Percentiles rank a stretch among this genome's conserved stretches.
Conservation (phyloP, 768 basidiomycete species). For the Mycena vitilis region DNA sequence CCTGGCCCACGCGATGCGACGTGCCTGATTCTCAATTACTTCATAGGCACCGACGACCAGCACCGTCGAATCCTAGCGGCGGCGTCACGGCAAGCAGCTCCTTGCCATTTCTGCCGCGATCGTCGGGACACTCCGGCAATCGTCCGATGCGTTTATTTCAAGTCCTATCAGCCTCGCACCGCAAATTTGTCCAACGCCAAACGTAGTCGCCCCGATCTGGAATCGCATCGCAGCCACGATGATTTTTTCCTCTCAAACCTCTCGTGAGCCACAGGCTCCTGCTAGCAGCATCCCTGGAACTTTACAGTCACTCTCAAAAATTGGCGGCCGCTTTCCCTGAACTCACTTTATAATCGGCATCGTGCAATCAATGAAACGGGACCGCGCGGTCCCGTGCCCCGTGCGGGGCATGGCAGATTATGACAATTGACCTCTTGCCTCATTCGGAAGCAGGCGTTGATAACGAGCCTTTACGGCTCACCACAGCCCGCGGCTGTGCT, state of each 20-base stretch:
- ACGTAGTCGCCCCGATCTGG: background rate
- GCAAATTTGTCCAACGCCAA: constrained; percentile 12
- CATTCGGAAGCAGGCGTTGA: constrained; percentile 21
- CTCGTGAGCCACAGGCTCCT: background rate
- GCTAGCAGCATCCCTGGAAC: background rate
- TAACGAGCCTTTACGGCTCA: constrained; percentile 6
- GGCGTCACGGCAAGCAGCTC: background rate
- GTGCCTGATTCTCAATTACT: constrained; percentile 11
- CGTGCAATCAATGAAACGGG: background rate
- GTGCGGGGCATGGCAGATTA: constrained; percentile 21
- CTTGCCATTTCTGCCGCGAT: constrained; percentile 14
- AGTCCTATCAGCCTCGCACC: constrained; percentile 1
- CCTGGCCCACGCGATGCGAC: background rate
- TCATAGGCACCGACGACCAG: constrained; percentile 1
- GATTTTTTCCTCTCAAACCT: background rate
- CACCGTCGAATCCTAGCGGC: background rate
- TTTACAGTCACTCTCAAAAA: background rate
- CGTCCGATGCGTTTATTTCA: constrained; percentile 1
- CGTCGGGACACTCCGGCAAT: constrained; percentile 10
- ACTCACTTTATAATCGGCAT: background rate
- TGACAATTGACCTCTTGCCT: constrained; percentile 17
- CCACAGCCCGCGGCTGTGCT: constrained; percentile 11
- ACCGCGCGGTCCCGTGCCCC: background rate
- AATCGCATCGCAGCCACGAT: background rate
- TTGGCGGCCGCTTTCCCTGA: background rate